These are phyloP conservation scores for Daphne laureola DNA, from an alignment of 441 rosid species.

Conservation along the genomic window DNA sequence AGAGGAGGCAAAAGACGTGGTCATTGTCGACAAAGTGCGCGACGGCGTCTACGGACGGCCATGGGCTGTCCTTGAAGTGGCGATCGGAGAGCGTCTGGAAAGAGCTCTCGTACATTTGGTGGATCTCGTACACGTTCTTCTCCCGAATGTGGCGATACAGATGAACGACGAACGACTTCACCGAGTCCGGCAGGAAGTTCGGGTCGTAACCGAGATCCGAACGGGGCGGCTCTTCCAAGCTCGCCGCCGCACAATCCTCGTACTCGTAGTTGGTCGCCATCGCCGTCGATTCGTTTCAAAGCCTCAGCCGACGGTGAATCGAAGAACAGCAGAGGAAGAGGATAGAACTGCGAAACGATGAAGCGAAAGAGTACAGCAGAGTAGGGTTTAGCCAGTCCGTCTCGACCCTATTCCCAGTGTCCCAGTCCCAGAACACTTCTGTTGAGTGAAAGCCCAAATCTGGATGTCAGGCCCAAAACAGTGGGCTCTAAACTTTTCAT, in stretches of 20 bases:
- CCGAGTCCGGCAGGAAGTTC: conserved; percentile 83
- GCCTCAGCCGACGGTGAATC: too few relatives aligned
- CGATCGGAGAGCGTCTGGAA: conserved; percentile 83
- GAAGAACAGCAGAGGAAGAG: background rate
- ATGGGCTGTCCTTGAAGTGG: conserved; percentile 83
- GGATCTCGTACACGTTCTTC: conserved; percentile 97
- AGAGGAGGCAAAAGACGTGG: conserved; percentile 82
- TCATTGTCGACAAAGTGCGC: conserved; percentile 81
- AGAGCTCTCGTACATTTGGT: conserved; percentile 97
- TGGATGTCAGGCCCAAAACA: background rate
- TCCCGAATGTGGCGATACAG: conserved; percentile 91
- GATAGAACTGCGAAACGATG: background rate
- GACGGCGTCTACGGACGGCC: conserved; percentile 93
- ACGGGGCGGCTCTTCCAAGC: conserved; percentile 31
- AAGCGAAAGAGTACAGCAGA: background rate
- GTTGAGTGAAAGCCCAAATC: background rate
- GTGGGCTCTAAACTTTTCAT: too few relatives aligned
- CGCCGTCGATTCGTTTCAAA: background rate
- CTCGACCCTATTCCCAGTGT: too few relatives aligned
- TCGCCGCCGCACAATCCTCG: conserved; percentile 39
- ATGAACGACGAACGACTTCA: conserved; percentile 85
- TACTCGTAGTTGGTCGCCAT: conserved; percentile 54
- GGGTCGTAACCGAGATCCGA: conserved; percentile 68
- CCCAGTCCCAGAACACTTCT: too few relatives aligned
- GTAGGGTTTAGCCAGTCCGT: conserved; percentile 21